Conservation (phyloP, 2,329 filamentous ascomycete species). For the Akanthomyces uredinophilus region DNA sequence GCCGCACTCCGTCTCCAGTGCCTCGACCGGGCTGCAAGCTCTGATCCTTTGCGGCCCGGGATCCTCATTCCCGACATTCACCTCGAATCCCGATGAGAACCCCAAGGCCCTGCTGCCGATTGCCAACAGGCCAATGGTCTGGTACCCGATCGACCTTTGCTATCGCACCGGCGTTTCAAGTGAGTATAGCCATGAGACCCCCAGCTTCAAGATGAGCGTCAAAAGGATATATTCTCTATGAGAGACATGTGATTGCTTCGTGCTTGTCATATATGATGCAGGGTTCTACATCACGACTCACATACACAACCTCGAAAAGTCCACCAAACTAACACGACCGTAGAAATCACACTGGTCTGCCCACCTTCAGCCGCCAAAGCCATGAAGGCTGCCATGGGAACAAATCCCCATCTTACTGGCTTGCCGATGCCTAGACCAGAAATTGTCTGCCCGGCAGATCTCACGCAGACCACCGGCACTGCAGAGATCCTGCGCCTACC, state of each 20-base stretch:
- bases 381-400: constrained; percentile 65
- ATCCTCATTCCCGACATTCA: constrained; percentile 77
- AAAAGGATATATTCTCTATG: neutral
- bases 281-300: too few relatives aligned
- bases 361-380: constrained; percentile 61
- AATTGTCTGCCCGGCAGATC: constrained; percentile 67
- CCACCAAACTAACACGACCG: constrained; percentile 15
- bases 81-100: constrained; percentile 71
- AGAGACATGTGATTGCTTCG: neutral
- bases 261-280: neutral
- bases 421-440: constrained; percentile 69
- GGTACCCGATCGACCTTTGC: constrained; percentile 84
- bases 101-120: constrained; percentile 79
- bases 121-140: constrained; percentile 82
- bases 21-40: constrained; percentile 73
- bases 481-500: constrained; percentile 81
- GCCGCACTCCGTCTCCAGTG: constrained; percentile 71
- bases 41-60: constrained; percentile 79
- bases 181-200: constrained; percentile 33
- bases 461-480: constrained; percentile 82
- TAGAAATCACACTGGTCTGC: constrained; percentile 59
- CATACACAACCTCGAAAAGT: neutral
- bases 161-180: constrained; percentile 73
- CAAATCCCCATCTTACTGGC: constrained; percentile 70
- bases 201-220: neutral